Percentiles rank a stretch among this genome's conserved stretches.
These are phyloP conservation scores for Nicotiana rustica DNA, from an alignment of 305 asterid genomes.

Conservation along the genomic window DNA sequence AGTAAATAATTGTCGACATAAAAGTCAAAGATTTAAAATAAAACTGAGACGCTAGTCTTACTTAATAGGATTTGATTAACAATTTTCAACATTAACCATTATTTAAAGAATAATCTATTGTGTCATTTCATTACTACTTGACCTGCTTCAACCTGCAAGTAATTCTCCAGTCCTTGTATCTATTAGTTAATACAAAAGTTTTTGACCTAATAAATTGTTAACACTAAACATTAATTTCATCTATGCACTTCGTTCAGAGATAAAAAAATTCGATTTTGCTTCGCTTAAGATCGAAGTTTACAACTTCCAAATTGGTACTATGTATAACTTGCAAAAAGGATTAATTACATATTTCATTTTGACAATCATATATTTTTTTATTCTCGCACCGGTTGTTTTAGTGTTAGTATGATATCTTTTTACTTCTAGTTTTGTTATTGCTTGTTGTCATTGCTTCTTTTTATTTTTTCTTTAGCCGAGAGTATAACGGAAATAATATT, in stretches of 20 bases:
- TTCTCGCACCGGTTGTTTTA: too few species aligned
- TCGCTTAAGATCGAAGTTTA: not conserved
- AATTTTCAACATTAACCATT: not conserved
- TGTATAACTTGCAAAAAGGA: not conserved
- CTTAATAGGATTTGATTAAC: not conserved
- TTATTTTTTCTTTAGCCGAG: too few species aligned
- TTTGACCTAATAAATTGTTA: not conserved
- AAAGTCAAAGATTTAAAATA: not conserved
- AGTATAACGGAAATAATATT: too few species aligned
- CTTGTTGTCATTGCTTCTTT: too few species aligned
- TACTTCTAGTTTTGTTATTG: too few species aligned
- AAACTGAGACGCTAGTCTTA: conserved; percentile 3
- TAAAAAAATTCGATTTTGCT: conserved; percentile 3
- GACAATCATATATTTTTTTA: too few species aligned
- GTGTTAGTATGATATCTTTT: too few species aligned
- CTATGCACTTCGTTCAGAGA: not conserved
- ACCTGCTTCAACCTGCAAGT: not conserved
- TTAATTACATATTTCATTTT: too few species aligned
- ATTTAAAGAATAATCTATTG: conserved; percentile 14
- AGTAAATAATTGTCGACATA: not conserved
- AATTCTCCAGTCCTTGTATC: not conserved
- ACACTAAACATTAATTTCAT: not conserved
- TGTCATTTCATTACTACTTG: conserved; percentile 8
- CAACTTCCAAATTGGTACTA: not conserved
- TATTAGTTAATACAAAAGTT: not conserved